Evolutionary conservation across 2,329 filamentous ascomycete species (phyloP).

Genomic region (Nemania diffusa): DNA sequence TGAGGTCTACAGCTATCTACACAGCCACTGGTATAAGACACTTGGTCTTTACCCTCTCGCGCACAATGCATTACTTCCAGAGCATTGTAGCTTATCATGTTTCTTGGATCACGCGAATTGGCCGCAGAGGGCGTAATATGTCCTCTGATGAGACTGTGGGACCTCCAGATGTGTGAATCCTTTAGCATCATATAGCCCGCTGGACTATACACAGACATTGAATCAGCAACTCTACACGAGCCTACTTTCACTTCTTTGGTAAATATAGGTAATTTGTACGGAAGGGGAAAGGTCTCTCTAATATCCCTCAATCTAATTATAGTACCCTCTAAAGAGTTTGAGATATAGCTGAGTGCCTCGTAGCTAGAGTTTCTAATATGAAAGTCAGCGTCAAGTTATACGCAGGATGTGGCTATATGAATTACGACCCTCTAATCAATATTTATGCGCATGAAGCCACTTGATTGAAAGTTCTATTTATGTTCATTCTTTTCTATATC

Average conservation of each 20-base stretch:
- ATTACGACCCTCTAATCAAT: too few species aligned
- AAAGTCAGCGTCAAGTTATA: too few species aligned
- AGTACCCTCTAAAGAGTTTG: too few species aligned
- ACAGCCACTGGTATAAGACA: neutral
- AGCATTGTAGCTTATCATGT: neutral
- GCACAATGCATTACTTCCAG: neutral
- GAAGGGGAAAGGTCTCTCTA: too few species aligned
- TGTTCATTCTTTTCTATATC: constrained; percentile 6
- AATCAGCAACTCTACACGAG: too few species aligned
- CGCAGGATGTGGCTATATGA: too few species aligned
- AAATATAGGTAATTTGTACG: too few species aligned
- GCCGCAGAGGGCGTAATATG: neutral
- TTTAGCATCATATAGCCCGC: neutral
- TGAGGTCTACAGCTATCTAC: constrained; percentile 5
- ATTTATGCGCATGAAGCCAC: neutral
- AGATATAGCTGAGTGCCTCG: too few species aligned
- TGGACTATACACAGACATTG: neutral
- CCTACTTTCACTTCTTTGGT: too few species aligned
- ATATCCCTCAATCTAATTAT: too few species aligned
- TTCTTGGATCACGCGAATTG: neutral
- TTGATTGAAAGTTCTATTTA: neutral
- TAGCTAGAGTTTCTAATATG: too few species aligned
- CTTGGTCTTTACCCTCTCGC: neutral
- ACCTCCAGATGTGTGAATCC: neutral
- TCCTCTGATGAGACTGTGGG: neutral